Conservation (phyloP, 768 basidiomycete genomes). For the Tremella mesenterica region DNA sequence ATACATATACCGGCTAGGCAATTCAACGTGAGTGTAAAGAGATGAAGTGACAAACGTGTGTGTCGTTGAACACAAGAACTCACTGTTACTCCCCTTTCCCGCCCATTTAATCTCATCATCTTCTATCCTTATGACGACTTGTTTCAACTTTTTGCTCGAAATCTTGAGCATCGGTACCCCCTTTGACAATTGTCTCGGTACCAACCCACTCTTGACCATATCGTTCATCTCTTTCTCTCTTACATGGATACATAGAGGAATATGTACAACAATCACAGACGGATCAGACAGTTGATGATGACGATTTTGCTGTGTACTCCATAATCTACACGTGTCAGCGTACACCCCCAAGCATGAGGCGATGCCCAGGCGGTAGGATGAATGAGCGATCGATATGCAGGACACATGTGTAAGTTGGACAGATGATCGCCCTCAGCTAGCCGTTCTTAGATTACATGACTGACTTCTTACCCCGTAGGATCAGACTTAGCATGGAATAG, state of each 20-base stretch:
- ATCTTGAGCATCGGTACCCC: constrained; percentile 66
- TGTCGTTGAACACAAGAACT: constrained; percentile 15
- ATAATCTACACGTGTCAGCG: neutral
- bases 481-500: constrained; percentile 44
- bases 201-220: too few relatives aligned
- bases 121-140: constrained; percentile 61
- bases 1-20: neutral
- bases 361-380: too few relatives aligned
- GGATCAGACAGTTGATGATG: neutral
- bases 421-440: constrained; percentile 21
- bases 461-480: constrained; percentile 36
- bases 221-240: too few relatives aligned
- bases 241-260: too few relatives aligned
- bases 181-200: constrained; percentile 18
- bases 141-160: constrained; percentile 66
- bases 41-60: too few relatives aligned
- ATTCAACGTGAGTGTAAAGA: too few relatives aligned
- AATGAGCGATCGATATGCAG: too few relatives aligned
- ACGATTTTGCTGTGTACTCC: neutral
- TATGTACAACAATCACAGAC: too few relatives aligned
- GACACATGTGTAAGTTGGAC: too few relatives aligned
- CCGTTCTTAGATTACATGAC: constrained; percentile 35
- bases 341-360: too few relatives aligned
- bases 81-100: constrained; percentile 21
- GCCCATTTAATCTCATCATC: constrained; percentile 51